Base-by-base conservation (phyloP, 140 eudicot genomes). In the Stevia rebaudiana region DNA sequence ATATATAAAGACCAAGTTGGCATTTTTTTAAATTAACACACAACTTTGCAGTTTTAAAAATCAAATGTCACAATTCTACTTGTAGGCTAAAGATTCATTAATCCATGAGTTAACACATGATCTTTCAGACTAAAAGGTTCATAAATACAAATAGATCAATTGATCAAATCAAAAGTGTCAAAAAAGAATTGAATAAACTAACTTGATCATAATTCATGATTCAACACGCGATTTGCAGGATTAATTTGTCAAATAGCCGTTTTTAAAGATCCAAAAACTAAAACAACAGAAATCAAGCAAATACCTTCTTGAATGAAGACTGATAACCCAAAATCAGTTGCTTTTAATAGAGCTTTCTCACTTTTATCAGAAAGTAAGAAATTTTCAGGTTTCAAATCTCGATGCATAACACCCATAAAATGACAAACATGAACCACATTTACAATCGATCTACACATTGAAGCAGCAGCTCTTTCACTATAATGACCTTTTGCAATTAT, bases 261-360 rank as follows among this genome's bases (percentile, higher is more conserved):
- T 5, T 58, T 5, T 58, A 58, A 58, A 35, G 48, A 58, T 58
- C 65, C 65, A 21, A 50, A 24, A 33, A 19, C 3, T n/a, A n/a
- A 43, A 69, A 3, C 50, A 50, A 12, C 10, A 4, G 28, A 8
- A 69, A 69, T 54, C 49, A 56, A 44, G 44, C 25, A 42, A 41
- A 41, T 75, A 87, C 97, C 97, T 85, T 88, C 95, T 65, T 87
- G 81, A 68, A 91, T 87, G 68, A 87, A 91, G n/a, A 87, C 95
- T 0, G 98, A 91, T 5, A 91, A 69, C 57, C 98, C 98, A 41
- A 87, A 91, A 79, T 87, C 98, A 10, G 95, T 87, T 1, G 96
- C 95, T 65, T 91, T 91, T 25, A 91, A 44, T 19, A 76, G 58
- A 49, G 98, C 92, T n/a, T 67, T 60, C 22, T 84, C 85, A 66